Percentiles rank a stretch among this genome's conserved stretches.
Conservation (phyloP, 306 rosid species). For the Gillenia trifoliata region DNA sequence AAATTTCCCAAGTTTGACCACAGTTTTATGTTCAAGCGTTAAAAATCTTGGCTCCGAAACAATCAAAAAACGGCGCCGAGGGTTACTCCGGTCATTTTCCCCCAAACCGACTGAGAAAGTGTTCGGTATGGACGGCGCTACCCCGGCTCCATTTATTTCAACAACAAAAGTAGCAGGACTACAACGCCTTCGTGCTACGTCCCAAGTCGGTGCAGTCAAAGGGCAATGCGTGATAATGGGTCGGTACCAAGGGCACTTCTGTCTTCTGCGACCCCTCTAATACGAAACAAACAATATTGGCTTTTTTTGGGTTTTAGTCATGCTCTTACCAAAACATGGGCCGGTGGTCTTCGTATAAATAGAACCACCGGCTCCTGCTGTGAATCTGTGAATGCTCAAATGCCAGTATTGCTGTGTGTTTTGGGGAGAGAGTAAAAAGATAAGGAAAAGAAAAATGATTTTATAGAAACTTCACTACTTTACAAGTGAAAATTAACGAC, state of each 20-base stretch:
- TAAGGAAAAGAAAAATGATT: background rate
- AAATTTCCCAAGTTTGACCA: background rate
- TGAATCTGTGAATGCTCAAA: background rate
- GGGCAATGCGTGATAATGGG: background rate
- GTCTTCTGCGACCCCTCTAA: background rate
- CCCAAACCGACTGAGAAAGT: background rate
- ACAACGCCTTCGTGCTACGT: background rate
- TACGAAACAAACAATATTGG: conserved; percentile 10
- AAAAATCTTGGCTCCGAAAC: background rate
- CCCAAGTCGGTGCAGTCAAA: conserved; percentile 18
- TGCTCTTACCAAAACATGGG: background rate
- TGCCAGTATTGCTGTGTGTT: background rate
- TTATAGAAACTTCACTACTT: background rate
- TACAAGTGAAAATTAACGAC: background rate
- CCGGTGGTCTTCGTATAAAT: background rate
- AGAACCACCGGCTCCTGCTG: background rate
- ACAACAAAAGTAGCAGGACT: background rate
- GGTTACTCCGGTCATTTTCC: background rate
- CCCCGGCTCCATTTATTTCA: background rate
- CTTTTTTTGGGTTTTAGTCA: conserved; percentile 16
- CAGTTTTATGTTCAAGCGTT: background rate
- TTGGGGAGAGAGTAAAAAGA: background rate
- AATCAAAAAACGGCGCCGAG: background rate
- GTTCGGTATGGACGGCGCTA: conserved; percentile 11
- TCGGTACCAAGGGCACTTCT: background rate